These are phyloP conservation scores for Penicillium sp. DNA, from an alignment of 2,329 filamentous ascomycete species.

Conservation along the genomic window DNA sequence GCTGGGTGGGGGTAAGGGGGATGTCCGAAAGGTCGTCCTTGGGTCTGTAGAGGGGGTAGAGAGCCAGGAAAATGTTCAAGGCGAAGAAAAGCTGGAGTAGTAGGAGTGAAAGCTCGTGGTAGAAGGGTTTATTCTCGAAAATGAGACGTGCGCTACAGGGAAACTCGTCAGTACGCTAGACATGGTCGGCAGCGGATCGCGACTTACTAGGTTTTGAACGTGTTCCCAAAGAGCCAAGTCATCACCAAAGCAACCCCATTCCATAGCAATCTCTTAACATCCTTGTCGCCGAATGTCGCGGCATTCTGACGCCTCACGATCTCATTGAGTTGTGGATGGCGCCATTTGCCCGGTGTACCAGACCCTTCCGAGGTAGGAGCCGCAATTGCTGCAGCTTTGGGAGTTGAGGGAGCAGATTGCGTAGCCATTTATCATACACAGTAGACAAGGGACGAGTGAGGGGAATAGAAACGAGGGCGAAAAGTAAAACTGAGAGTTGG, in stretches of 20 bases:
- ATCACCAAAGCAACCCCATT: slow-evolving; percentile 60
- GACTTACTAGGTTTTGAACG: slow-evolving; percentile 40
- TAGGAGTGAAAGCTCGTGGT: slow-evolving; percentile 50
- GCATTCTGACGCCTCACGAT: slow-evolving; percentile 78
- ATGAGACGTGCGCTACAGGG: slow-evolving; percentile 28
- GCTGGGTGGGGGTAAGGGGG: slow-evolving; percentile 83
- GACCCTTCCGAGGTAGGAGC: slow-evolving; percentile 31
- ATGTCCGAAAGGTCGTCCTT: slow-evolving; percentile 84
- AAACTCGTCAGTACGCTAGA: slow-evolving; percentile 3
- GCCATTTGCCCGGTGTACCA: slow-evolving; percentile 72
- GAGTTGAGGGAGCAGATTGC: slow-evolving; percentile 43
- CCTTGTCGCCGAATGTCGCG: slow-evolving; percentile 73
- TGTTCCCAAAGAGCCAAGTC: slow-evolving; percentile 47
- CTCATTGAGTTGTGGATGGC: slow-evolving; percentile 83
- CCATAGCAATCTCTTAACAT: slow-evolving; percentile 67
- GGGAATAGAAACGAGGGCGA: background rate
- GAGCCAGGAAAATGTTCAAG: slow-evolving; percentile 68
- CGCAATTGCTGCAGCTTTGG: slow-evolving; percentile 31
- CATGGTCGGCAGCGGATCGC: background rate
- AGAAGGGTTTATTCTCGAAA: slow-evolving; percentile 37
- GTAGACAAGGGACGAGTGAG: background rate
- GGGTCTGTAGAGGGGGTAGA: slow-evolving; percentile 68
- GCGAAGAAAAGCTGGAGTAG: slow-evolving; percentile 61
- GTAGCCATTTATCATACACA: slow-evolving; percentile 33
- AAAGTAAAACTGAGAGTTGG: slow-evolving; percentile 3